phyloP scores from a whole-genome alignment of 768 basidiomycete genomes.

The Termitomyces sp. region DNA sequence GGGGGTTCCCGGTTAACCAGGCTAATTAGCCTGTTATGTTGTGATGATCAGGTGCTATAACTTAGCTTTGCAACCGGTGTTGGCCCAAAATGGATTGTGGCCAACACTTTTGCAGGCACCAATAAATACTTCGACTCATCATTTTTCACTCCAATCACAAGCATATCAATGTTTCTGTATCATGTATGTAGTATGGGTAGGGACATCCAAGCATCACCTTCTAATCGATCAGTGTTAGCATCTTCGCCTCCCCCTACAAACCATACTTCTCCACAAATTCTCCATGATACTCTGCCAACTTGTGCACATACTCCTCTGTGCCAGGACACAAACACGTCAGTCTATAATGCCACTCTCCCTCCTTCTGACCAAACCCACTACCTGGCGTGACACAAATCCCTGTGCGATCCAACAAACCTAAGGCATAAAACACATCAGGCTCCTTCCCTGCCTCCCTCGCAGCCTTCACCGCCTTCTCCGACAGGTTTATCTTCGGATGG shows the following conservation, averaged over 20 bases:
- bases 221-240: neutral
- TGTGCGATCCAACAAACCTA: slow-evolving; percentile 79
- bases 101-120: no score
- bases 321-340: slow-evolving; percentile 94
- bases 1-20: no score
- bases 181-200: neutral
- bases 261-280: slow-evolving; percentile 26
- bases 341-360: slow-evolving; percentile 87
- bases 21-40: no score
- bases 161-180: neutral
- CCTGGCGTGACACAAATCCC: slow-evolving; percentile 95
- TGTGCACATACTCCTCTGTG: slow-evolving; percentile 86
- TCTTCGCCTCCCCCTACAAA: neutral
- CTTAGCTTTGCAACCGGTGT: no score
- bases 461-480: slow-evolving; percentile 66
- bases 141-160: neutral
- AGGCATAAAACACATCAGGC: slow-evolving; percentile 87
- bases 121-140: no score
- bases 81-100: no score
- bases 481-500: slow-evolving; percentile 79
- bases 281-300: slow-evolving; percentile 56
- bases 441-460: slow-evolving; percentile 70
- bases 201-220: neutral
- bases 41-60: no score
- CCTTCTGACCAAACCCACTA: slow-evolving; percentile 90